These are phyloP conservation scores for Amylocystis lapponica DNA, from an alignment of 768 basidiomycete species.

Conservation along the genomic window DNA sequence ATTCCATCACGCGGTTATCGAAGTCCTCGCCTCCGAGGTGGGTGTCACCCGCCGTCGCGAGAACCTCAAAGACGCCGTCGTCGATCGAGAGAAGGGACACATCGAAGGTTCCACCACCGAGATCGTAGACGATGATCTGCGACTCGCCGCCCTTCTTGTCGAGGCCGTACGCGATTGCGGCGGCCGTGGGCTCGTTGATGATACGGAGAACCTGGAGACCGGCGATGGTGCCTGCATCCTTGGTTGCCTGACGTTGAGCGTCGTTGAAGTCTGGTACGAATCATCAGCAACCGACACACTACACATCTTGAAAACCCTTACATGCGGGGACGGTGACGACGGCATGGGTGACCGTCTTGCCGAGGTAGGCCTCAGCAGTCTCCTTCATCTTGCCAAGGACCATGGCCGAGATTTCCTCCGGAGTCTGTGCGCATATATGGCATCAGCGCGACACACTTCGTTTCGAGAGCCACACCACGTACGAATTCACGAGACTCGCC, in stretches of 20 bases:
- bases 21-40: slow-evolving; percentile 64
- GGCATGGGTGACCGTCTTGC: slow-evolving; percentile 92
- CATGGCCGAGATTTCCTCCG: slow-evolving; percentile 95
- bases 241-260: slow-evolving; percentile 98
- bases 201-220: slow-evolving; percentile 94
- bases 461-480: slow-evolving; percentile 27
- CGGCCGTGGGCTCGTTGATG: slow-evolving; percentile 96
- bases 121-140: slow-evolving; percentile 96
- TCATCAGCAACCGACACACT: slow-evolving; percentile 34
- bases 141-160: slow-evolving; percentile 93
- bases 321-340: slow-evolving; percentile 93
- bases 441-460: background rate
- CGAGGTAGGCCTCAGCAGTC: slow-evolving; percentile 96
- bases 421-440: too few species aligned
- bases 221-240: slow-evolving; percentile 93
- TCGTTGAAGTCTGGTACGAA: slow-evolving; percentile 68
- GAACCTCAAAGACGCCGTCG: slow-evolving; percentile 53
- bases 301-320: slow-evolving; percentile 55
- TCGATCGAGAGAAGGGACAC: slow-evolving; percentile 82
- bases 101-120: slow-evolving; percentile 98
- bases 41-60: slow-evolving; percentile 61
- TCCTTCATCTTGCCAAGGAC: slow-evolving; percentile 97
- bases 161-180: slow-evolving; percentile 95
- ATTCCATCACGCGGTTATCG: slow-evolving; percentile 69
- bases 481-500: slow-evolving; percentile 79